Percentiles rank a stretch among this genome's conserved stretches.
phyloP scores from a whole-genome alignment of 2,329 filamentous ascomycete genomes.

The Ceratocystis albifundus region DNA sequence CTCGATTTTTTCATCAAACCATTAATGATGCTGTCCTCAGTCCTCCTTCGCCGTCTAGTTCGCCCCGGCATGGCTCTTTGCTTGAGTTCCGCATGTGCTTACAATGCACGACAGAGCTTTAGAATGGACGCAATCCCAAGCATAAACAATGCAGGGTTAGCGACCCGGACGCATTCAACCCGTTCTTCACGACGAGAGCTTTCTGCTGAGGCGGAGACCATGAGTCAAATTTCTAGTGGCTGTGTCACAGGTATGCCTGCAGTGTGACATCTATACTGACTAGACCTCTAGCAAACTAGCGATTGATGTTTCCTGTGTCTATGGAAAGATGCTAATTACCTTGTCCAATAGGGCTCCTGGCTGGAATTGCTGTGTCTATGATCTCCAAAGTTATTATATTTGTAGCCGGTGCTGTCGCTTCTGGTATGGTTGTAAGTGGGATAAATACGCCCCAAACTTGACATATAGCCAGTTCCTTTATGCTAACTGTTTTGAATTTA shows the following conservation, averaged over 20 bases:
- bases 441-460: neutral
- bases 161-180: neutral
- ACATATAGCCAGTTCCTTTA: neutral
- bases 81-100: neutral
- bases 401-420: constrained; percentile 51
- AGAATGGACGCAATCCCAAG: constrained; percentile 15
- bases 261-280: neutral
- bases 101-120: constrained; percentile 6
- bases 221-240: constrained; percentile 41
- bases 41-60: neutral
- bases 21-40: neutral
- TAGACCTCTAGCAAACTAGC: neutral
- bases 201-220: constrained; percentile 17
- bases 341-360: constrained; percentile 41
- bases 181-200: neutral
- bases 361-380: constrained; percentile 53
- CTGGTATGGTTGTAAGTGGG: constrained; percentile 48
- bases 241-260: constrained; percentile 39
- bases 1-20: neutral
- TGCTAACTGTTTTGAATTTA: constrained; percentile 14
- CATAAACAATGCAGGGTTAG: neutral
- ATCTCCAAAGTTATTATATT: constrained; percentile 62
- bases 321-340: neutral
- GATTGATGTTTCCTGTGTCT: neutral
- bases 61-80: constrained; percentile 6